phyloP scores from a whole-genome alignment of 2,329 filamentous ascomycete species.

The Chlorencoelia australis region DNA sequence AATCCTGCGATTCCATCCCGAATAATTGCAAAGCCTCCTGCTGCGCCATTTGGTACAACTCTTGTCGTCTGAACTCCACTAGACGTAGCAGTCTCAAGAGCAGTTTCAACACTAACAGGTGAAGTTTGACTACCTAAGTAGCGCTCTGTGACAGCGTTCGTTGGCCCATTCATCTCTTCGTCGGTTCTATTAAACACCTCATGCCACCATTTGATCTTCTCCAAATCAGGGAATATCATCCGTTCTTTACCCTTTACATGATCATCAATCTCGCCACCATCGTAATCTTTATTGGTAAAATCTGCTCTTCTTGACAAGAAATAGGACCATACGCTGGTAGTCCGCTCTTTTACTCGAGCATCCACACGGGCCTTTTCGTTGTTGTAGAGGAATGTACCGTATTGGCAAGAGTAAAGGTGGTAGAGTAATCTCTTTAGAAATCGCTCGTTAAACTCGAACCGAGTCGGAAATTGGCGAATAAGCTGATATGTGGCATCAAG shows the following conservation, averaged over 20 bases:
- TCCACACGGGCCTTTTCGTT: conserved; percentile 81
- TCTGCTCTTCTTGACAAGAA: conserved; percentile 73
- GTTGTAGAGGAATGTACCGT: conserved; percentile 93
- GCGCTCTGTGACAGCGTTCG: conserved; percentile 37
- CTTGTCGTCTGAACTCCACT: conserved; percentile 16
- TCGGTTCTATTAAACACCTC: conserved; percentile 79
- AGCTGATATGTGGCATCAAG: conserved; percentile 90
- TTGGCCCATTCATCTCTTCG: conserved; percentile 78
- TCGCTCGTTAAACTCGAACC: conserved; percentile 94
- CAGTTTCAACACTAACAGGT: conserved; percentile 1
- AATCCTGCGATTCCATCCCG: conserved; percentile 37
- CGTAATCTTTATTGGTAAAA: conserved; percentile 76
- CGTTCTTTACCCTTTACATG: conserved; percentile 69
- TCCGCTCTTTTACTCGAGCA: conserved; percentile 56
- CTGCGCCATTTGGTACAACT: conserved; percentile 22
- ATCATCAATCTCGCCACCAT: conserved; percentile 61
- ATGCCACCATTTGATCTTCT: conserved; percentile 87
- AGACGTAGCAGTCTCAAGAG: too few relatives aligned
- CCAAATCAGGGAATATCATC: conserved; percentile 68
- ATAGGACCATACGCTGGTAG: conserved; percentile 90
- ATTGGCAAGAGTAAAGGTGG: conserved; percentile 91
- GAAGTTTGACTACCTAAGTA: too few relatives aligned
- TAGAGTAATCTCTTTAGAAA: conserved; percentile 85
- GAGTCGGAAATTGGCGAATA: conserved; percentile 70
- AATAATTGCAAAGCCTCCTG: conserved; percentile 31